Percentiles rank a stretch among this genome's conserved stretches.
Evolutionary conservation across 1,284 basidiomycete genomes (phyloP).

Genomic region (Ganoderma boninense): DNA sequence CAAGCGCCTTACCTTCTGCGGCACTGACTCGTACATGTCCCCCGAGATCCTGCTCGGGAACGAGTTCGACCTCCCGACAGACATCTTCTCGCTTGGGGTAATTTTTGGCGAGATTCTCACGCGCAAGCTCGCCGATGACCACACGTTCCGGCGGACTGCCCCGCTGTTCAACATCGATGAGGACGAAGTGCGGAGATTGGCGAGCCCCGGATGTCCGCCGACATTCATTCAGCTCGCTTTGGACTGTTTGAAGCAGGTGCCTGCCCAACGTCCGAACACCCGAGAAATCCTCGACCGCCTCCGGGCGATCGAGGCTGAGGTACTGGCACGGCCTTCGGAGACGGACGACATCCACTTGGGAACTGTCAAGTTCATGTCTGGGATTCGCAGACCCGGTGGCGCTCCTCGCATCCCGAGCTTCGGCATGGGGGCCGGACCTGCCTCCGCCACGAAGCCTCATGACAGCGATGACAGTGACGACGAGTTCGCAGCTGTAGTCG

Average conservation of each 20-base stretch:
- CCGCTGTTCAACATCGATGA: constrained; percentile 84
- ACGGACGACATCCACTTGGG: constrained; percentile 80
- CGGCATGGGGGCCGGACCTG: constrained; percentile 74
- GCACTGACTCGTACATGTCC: constrained; percentile 94
- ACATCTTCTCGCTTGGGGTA: constrained; percentile 94
- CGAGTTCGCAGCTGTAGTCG: constrained; percentile 75
- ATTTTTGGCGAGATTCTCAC: constrained; percentile 94
- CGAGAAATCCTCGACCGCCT: constrained; percentile 80
- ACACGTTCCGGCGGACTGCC: constrained; percentile 80
- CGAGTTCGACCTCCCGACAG: constrained; percentile 93
- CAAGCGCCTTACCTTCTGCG: constrained; percentile 94
- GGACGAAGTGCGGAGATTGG: constrained; percentile 76
- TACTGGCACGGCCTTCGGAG: constrained; percentile 72
- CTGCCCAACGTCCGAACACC: constrained; percentile 78
- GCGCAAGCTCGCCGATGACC: constrained; percentile 85
- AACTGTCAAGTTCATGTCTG: constrained; percentile 81
- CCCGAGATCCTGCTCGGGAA: constrained; percentile 94
- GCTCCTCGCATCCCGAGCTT: constrained; percentile 88
- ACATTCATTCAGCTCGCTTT: constrained; percentile 82
- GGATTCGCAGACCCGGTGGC: constrained; percentile 61
- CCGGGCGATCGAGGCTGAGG: constrained; percentile 81
- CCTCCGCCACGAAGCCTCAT: constrained; percentile 45
- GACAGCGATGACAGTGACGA: constrained; percentile 73
- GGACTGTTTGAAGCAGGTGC: constrained; percentile 80
- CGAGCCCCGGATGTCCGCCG: constrained; percentile 81